These are phyloP conservation scores for Irpex sp. DNA, from an alignment of 1,284 basidiomycete species.

Conservation along the genomic window DNA sequence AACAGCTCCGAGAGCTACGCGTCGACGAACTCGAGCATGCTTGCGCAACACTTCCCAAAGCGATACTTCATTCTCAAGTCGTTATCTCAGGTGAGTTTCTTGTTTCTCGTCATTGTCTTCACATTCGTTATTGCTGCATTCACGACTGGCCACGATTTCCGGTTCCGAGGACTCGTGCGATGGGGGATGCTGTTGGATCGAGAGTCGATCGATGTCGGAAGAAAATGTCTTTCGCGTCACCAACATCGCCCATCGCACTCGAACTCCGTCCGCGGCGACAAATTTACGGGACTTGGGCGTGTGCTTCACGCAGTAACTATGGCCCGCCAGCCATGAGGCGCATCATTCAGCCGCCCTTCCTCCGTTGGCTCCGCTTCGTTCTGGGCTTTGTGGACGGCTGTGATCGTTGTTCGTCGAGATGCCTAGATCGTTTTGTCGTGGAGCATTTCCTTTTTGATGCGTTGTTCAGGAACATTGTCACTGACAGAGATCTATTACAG, in stretches of 20 bases:
- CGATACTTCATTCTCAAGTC: constrained; percentile 95
- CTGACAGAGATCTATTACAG: constrained; percentile 33
- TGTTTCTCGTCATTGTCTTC: background rate
- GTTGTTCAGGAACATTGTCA: background rate
- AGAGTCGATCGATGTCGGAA: background rate
- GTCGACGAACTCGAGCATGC: constrained; percentile 73
- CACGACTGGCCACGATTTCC: background rate
- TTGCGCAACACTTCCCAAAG: constrained; percentile 74
- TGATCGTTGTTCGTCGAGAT: no score
- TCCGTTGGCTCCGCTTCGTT: background rate
- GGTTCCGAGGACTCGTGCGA: background rate
- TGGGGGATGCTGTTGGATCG: background rate
- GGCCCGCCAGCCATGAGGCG: background rate
- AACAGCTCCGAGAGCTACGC: constrained; percentile 65
- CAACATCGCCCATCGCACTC: background rate
- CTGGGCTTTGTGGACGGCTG: background rate
- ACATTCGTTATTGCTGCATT: background rate
- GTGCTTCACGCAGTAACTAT: background rate
- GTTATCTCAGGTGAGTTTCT: constrained; percentile 61
- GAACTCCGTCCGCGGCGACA: no score
- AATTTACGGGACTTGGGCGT: no score
- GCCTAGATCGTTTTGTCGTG: background rate
- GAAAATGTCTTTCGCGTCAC: background rate
- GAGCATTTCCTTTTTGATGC: background rate
- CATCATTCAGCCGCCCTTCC: background rate